Evolutionary conservation across 2,329 filamentous ascomycete genomes (phyloP).

Genomic region (Paecilomyces sp.): DNA sequence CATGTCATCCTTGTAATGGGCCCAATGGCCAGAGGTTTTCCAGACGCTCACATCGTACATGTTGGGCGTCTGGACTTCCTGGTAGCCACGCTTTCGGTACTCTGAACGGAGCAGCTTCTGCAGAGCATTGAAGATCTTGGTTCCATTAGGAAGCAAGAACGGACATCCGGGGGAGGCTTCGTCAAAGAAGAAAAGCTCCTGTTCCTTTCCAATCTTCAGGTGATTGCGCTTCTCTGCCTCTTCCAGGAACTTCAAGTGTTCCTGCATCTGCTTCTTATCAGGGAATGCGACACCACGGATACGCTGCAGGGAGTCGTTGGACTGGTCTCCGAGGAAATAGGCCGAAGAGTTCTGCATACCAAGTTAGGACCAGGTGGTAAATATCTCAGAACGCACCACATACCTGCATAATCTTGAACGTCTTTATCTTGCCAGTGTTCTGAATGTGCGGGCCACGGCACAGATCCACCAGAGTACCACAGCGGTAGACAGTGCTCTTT

Average conservation of each 20-base stretch:
- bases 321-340: slow-evolving; percentile 90
- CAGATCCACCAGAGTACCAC: slow-evolving; percentile 88
- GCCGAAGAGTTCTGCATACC: slow-evolving; percentile 59
- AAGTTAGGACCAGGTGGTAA: neutral
- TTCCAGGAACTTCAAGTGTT: slow-evolving; percentile 90
- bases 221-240: slow-evolving; percentile 98
- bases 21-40: slow-evolving; percentile 94
- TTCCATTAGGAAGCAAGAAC: slow-evolving; percentile 88
- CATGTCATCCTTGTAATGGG: slow-evolving; percentile 93
- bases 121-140: slow-evolving; percentile 86
- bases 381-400: slow-evolving; percentile 3
- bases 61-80: slow-evolving; percentile 92
- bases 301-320: slow-evolving; percentile 90
- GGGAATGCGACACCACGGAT: slow-evolving; percentile 97
- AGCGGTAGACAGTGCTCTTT: slow-evolving; percentile 88
- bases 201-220: slow-evolving; percentile 84
- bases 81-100: slow-evolving; percentile 89
- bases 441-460: slow-evolving; percentile 93
- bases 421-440: slow-evolving; percentile 87
- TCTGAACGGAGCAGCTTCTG: slow-evolving; percentile 74
- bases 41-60: slow-evolving; percentile 92
- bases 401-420: slow-evolving; percentile 84
- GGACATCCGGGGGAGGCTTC: slow-evolving; percentile 86
- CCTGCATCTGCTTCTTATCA: slow-evolving; percentile 88
- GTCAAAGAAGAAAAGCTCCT: slow-evolving; percentile 97